These are phyloP conservation scores for Bassia scoparia DNA, from an alignment of 148 eudicot species.

Conservation along the genomic window DNA sequence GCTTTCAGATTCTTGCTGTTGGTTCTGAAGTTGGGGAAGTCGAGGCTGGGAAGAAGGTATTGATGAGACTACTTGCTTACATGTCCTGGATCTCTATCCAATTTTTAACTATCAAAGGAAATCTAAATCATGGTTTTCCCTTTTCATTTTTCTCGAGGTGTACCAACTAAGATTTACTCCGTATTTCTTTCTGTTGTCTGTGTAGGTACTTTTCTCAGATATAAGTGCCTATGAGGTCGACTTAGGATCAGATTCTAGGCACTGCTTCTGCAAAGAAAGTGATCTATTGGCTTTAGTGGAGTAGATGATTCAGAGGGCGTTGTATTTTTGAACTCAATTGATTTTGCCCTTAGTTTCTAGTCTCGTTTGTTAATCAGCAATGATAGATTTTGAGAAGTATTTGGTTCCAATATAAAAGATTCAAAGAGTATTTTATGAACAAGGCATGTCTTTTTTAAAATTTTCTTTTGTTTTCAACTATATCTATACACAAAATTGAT, in stretches of 20 bases:
- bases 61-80: not conserved
- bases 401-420: constrained; percentile 1
- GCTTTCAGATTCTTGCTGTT: constrained; percentile 61
- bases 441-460: not conserved
- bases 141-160: not conserved
- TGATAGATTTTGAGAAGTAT: constrained; percentile 4
- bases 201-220: constrained; percentile 97
- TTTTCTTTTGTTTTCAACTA: not conserved
- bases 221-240: constrained; percentile 86
- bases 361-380: not conserved
- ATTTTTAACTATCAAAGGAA: too few relatives aligned
- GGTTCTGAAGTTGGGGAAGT: constrained; percentile 76
- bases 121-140: not conserved
- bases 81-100: too few relatives aligned
- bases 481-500: not conserved
- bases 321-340: constrained; percentile 1
- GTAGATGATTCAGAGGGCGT: constrained; percentile 21
- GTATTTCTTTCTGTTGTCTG: constrained; percentile 6
- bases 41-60: constrained; percentile 91
- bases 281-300: constrained; percentile 85
- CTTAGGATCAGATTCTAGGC: constrained; percentile 36
- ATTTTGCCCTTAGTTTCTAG: constrained; percentile 10
- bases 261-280: constrained; percentile 69
- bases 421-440: not conserved
- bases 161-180: not conserved